Percentiles rank a stretch among this genome's conserved stretches.
These are phyloP conservation scores for Trichoderma koningii DNA, from an alignment of 2,329 filamentous ascomycete genomes.

Conservation along the genomic window DNA sequence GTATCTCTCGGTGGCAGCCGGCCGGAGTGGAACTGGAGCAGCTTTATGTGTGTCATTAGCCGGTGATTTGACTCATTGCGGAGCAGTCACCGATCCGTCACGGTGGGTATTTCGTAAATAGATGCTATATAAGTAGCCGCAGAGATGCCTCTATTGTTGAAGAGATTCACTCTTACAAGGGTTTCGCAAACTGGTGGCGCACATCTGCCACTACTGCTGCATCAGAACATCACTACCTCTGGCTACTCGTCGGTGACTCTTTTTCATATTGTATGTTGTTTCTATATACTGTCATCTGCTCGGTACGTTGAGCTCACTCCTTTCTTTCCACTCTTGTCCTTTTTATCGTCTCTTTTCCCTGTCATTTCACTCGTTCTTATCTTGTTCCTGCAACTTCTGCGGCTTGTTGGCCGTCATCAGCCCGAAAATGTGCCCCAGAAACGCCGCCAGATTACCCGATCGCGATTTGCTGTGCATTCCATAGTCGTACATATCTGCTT, in stretches of 20 bases:
- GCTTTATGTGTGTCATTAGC: slow-evolving; percentile 15
- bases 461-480: neutral
- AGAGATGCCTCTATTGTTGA: neutral
- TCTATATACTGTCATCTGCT: no score
- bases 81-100: no score
- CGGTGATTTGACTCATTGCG: slow-evolving; percentile 4
- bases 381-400: no score
- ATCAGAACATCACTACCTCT: accelerated
- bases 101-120: no score
- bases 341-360: no score
- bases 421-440: neutral
- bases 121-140: neutral
- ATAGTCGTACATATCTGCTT: neutral
- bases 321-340: no score
- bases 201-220: neutral
- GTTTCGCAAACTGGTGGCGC: neutral
- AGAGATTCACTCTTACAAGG: neutral
- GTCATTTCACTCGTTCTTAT: no score
- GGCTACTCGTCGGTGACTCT: neutral
- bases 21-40: slow-evolving; percentile 19
- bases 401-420: neutral
- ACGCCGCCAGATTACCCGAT: neutral
- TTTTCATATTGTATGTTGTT: neutral
- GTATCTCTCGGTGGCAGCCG: slow-evolving; percentile 17
- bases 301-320: no score